These are phyloP conservation scores for Spencermartinsiella europaea DNA, from an alignment of 805 yeast genomes.

Conservation along the genomic window DNA sequence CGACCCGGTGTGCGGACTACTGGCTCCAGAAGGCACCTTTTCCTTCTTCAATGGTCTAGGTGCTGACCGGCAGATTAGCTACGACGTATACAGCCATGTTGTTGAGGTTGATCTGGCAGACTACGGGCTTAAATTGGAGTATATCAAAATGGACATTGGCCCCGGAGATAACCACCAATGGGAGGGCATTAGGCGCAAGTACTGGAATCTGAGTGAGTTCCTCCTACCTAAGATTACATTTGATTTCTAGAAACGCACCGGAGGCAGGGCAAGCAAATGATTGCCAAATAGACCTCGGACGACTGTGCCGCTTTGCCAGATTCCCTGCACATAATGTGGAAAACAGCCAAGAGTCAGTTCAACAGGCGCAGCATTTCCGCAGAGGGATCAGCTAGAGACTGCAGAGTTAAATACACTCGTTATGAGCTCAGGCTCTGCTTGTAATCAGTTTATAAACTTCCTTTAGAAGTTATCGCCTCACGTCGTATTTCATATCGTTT, in stretches of 20 bases:
- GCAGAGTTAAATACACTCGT: too few species aligned
- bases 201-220: constrained; percentile 31
- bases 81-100: constrained; percentile 79
- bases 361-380: too few species aligned
- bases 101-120: constrained; percentile 74
- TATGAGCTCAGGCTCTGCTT: too few species aligned
- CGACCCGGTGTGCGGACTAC: constrained; percentile 73
- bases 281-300: too few species aligned
- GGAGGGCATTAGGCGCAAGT: constrained; percentile 31
- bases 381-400: too few species aligned
- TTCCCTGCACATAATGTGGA: too few species aligned
- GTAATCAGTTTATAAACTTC: too few species aligned
- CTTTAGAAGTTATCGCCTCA: too few species aligned
- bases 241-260: not conserved
- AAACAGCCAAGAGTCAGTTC: too few species aligned
- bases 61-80: constrained; percentile 67
- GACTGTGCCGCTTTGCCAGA: too few species aligned
- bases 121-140: constrained; percentile 70
- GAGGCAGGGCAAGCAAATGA: too few species aligned
- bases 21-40: constrained; percentile 77
- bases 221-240: constrained; percentile 27
- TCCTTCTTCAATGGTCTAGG: constrained; percentile 92
- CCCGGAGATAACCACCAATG: constrained; percentile 32
- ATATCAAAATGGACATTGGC: constrained; percentile 33
- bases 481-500: too few species aligned